Percentiles rank a stretch among this genome's conserved stretches.
phyloP scores from a whole-genome alignment of 2,329 filamentous ascomycete genomes.

The Microdochium trichocladiopsis region DNA sequence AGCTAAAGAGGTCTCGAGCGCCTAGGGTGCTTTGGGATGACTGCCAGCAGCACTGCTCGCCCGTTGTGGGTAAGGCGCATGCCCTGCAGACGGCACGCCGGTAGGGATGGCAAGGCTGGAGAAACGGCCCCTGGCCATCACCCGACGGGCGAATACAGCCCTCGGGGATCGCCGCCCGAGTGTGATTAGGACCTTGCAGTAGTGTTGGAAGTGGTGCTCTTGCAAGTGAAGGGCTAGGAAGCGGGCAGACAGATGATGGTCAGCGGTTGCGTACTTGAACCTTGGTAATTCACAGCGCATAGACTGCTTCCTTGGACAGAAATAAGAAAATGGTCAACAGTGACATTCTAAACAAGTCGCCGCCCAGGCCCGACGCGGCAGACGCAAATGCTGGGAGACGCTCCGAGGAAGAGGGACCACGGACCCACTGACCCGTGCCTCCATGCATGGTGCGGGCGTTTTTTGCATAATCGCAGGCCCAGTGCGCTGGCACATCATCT shows the following conservation, averaged over 20 bases:
- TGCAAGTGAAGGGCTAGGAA: background rate
- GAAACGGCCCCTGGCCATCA: background rate
- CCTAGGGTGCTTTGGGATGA: background rate
- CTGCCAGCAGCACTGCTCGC: background rate
- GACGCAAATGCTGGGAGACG: background rate
- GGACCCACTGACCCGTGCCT: background rate
- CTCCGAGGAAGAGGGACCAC: background rate
- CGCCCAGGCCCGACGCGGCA: background rate
- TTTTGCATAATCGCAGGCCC: background rate
- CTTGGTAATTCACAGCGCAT: background rate
- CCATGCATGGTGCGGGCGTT: background rate
- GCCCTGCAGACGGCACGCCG: background rate
- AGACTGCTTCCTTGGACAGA: background rate
- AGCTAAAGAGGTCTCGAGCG: background rate
- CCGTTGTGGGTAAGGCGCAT: background rate
- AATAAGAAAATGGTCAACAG: background rate
- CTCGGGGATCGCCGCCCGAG: background rate
- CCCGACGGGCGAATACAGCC: background rate
- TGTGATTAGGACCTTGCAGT: background rate
- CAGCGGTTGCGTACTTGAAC: background rate
- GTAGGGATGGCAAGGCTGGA: background rate
- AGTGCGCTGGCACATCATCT: background rate
- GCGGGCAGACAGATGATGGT: background rate
- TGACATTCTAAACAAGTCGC: background rate
- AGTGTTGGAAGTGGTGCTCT: background rate